Base-by-base conservation (phyloP, 73 alveolate genomes). In the Loxodes magnus region DNA sequence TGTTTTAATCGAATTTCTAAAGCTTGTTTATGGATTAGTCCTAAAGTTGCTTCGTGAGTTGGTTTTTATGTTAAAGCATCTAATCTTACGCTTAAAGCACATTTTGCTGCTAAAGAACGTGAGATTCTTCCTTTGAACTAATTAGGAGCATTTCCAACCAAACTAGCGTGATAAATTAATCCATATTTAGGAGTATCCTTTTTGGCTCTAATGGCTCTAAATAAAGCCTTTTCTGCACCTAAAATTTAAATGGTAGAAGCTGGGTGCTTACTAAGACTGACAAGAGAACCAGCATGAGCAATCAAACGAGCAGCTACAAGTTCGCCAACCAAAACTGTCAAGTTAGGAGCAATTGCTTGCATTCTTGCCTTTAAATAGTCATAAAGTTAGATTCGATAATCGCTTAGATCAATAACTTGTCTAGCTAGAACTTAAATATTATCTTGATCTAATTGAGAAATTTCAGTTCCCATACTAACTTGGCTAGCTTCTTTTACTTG, bases 321-420 rank as follows among this genome's bases (percentile, higher is more conserved):
- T 77, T 95, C 99, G 25, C 99, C 99, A 58, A 95, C 96, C 86
- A 95, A 78, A 56, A 81, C 77, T 38, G 99, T 95, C 64, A 95
- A 79, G 67, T 95, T 95, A 27, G 99, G 99, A 10, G 99, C 99
- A 34, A 95, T 83, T 35, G 99, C 98, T 74, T 87, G 82, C 99
- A 93, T 95, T 57, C 99, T 84, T 83, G 88, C 79, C 75, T 84
- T 53, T 39, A 90, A 61, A 64, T 91, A 91, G 42, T 88, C 96
- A 36, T 86, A 68, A 35, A 86, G 53, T 42, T 89, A 51, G 35
- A 68, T 76, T 53, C 96, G 56, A 62, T 84, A 88, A 63, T 88
- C 97, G 24, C 92, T 52, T 65, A 92, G 82, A 29, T 82, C 92
- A 64, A 85, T 74, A 36, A 92, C 94, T 26, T 90, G 96, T 30